A percentile compares a stretch with the other conserved stretches of the same genome.
Conservation (phyloP, 805 yeast species). For the Metschnikowia koreensis region DNA sequence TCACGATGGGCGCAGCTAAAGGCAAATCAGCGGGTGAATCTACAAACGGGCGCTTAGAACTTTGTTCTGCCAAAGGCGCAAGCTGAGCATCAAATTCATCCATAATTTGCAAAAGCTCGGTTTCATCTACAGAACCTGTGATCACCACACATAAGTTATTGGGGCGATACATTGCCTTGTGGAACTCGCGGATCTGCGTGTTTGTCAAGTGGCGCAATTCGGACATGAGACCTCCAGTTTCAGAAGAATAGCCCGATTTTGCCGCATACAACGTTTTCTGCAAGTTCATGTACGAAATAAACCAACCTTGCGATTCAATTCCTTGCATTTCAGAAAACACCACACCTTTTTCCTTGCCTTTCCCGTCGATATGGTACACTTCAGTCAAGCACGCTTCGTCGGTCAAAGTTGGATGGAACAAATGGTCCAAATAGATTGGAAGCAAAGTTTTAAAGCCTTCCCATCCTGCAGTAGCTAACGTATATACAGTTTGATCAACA, state of each 20-base stretch:
- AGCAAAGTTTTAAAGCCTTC: constrained; percentile 81
- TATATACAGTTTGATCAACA: constrained; percentile 92
- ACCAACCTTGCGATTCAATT: constrained; percentile 75
- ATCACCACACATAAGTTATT: constrained; percentile 81
- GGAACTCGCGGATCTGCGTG: constrained; percentile 75
- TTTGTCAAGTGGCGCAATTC: constrained; percentile 72
- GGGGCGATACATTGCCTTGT: constrained; percentile 68
- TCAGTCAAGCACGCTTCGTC: constrained; percentile 92
- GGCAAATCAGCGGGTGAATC: constrained; percentile 56
- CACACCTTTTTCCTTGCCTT: constrained; percentile 90
- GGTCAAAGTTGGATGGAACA: constrained; percentile 78
- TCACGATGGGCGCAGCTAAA: constrained; percentile 37
- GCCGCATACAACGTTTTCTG: constrained; percentile 55
- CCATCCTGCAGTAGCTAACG: constrained; percentile 93
- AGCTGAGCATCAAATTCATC: constrained; percentile 58
- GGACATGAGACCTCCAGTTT: constrained; percentile 87
- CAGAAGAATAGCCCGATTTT: constrained; percentile 82
- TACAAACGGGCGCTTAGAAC: constrained; percentile 67
- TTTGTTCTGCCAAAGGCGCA: constrained; percentile 36
- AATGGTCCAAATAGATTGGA: constrained; percentile 88
- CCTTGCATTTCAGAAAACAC: constrained; percentile 98
- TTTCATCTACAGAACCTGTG: constrained; percentile 81
- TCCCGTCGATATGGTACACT: constrained; percentile 91
- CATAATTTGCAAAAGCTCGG: constrained; percentile 63
- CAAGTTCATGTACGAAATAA: constrained; percentile 56